Evolutionary conservation across 2,329 filamentous ascomycete species (phyloP), one percentile per base, ranked within the genome.

Genomic region (Thyridium curvatum): DNA sequence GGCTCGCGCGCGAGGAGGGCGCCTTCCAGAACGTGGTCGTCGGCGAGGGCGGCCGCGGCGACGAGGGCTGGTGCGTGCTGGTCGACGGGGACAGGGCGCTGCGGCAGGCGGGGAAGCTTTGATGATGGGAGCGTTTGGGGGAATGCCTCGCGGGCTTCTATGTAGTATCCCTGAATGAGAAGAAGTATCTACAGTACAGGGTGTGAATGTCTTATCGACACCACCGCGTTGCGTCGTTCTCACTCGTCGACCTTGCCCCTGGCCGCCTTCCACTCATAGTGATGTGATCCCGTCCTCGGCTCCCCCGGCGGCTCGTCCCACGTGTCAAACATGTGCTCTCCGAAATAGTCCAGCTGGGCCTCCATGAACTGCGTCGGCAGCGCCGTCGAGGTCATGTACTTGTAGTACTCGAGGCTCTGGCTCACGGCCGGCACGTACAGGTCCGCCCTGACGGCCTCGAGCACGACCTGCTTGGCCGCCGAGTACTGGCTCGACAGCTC

Each of bases 1-100:
- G 73, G 31, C 89, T 77, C 59, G 88, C 86, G 3, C 67, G 72
- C 16, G 66, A 66, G 34, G 73, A 84, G 47, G 66, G 61, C 6
- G 64, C 63, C 14, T 95, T 93, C 52, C 68, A 79, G 48, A 79
- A 80, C 30, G 83, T 88, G 29, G 82, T 86, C 32, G 77, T 70
- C 45, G 80, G 72, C 7, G 68, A 82, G 30, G 79, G 81, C 18
- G 80, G 82, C 18, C 55, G 62, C 18, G 85, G 85, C 8, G 61
- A 66, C 36, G 85, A 90, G 53, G 88, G 88, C 1, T 94, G 87
- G 85, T 94, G 88, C 62, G 84, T 94, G 17, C 69, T 94, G 33
- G 86, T 94, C 10, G 86, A 94, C 60, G 88, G 88, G 0, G 85
- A 90, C 48, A 66, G 61, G 54, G 80, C 77, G 2, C 51, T 84